These are phyloP conservation scores for Paralagenidium karlingii DNA, from an alignment of 352 stramenopile genomes.

Conservation along the genomic window DNA sequence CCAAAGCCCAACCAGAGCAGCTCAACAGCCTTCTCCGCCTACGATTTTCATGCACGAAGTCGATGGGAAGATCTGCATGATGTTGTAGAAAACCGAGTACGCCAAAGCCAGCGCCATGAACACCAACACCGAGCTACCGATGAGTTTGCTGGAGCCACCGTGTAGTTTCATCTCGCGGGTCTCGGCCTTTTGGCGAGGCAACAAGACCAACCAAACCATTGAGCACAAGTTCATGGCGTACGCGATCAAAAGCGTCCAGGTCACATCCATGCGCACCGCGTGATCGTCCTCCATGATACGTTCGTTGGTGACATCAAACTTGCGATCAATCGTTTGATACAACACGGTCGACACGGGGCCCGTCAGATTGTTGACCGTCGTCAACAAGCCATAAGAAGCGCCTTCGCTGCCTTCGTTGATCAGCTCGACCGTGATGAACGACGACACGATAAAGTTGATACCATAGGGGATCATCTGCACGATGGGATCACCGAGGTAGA, in stretches of 20 bases:
- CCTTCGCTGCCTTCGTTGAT: conserved; percentile 59
- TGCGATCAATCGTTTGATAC: conserved; percentile 34
- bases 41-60: conserved; percentile 45
- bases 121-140: conserved; percentile 9
- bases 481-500: conserved; percentile 46
- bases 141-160: conserved; percentile 12
- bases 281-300: conserved; percentile 38
- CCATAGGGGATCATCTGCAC: conserved; percentile 41
- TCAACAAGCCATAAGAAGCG: conserved; percentile 47
- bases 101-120: conserved; percentile 10
- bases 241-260: conserved; percentile 34
- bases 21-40: conserved; percentile 35
- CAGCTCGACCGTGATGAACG: conserved; percentile 58
- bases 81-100: conserved; percentile 46
- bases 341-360: conserved; percentile 34
- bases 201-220: conserved; percentile 30
- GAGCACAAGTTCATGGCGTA: conserved; percentile 31
- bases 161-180: conserved; percentile 28
- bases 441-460: conserved; percentile 42
- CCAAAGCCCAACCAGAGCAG: too few relatives aligned
- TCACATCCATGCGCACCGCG: conserved; percentile 41
- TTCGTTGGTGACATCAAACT: conserved; percentile 40
- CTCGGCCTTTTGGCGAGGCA: conserved; percentile 46
- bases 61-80: conserved; percentile 36
- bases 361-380: conserved; percentile 48